A percentile compares a stretch with the other conserved stretches of the same genome.
These are phyloP conservation scores for Harringtonia lauricola DNA, from an alignment of 2,329 filamentous ascomycete genomes.

Conservation along the genomic window DNA sequence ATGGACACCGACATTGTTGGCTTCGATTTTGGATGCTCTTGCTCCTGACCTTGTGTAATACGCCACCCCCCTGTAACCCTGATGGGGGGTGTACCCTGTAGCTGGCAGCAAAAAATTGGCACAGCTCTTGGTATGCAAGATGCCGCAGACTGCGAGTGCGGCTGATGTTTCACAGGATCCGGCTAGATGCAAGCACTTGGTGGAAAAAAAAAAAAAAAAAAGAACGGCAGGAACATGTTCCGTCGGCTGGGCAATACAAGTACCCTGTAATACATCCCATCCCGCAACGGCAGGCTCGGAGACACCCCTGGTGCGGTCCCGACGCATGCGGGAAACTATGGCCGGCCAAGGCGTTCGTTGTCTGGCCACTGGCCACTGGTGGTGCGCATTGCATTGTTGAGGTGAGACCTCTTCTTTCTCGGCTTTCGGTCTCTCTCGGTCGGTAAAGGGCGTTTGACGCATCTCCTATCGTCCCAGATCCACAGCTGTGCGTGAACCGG, in stretches of 20 bases:
- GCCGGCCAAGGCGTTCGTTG: constrained; percentile 38
- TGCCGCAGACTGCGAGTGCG: too few relatives aligned
- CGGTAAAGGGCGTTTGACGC: too few relatives aligned
- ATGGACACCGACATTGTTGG: constrained; percentile 24
- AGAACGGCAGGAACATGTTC: constrained; percentile 43
- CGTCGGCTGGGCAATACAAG: constrained; percentile 32
- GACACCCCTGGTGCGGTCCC: constrained; percentile 27
- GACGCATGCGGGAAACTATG: constrained; percentile 30
- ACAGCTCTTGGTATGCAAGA: too few relatives aligned
- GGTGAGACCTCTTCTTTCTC: constrained; percentile 13
- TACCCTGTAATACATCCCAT: constrained; percentile 39
- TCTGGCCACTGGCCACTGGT: constrained; percentile 29
- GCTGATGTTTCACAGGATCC: too few relatives aligned
- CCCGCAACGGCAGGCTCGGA: constrained; percentile 29
- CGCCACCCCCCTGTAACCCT: too few relatives aligned
- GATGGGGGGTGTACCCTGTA: too few relatives aligned
- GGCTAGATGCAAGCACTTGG: constrained; percentile 45
- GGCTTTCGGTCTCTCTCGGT: too few relatives aligned
- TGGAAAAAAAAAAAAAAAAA: too few relatives aligned
- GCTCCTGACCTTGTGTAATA: constrained; percentile 21
- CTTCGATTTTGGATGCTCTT: constrained; percentile 33
- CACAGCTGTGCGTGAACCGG: constrained; percentile 39
- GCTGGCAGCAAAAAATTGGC: too few relatives aligned
- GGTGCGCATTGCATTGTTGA: constrained; percentile 39
- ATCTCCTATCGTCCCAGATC: not conserved